Base-by-base conservation (phyloP, 352 stramenopile species). In the Phytophthora aleatoria region DNA sequence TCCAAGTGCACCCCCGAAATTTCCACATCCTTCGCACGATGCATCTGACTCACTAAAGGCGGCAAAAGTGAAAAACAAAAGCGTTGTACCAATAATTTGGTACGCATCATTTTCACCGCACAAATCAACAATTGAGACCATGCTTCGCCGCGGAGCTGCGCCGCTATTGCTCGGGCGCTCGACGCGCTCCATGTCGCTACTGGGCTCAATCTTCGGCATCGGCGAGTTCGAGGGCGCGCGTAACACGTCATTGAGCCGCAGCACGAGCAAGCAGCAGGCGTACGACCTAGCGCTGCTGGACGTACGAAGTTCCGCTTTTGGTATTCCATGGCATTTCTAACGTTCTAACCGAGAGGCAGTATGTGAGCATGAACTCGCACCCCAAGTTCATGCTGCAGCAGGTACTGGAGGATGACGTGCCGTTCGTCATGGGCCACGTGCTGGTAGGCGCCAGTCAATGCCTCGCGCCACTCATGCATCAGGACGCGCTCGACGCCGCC, bases 371-470 rank as follows among this genome's bases (percentile, higher is more conserved):
- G 85, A 94, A 92, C 41, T 74, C 79, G 53, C 77, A 91, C 59
- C 85, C 85, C 13, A 90, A 91, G 65, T 79, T 85, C 57, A 81
- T 89, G 71, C 63, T 93, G 50, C 77, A 87, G 26, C 76, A 90
- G 69, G 74, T 91, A 28, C 52, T 95, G 36, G 70, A 71, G 7
- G 74, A 88, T 26, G 77, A 91, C 42, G 62, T 47, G n/a, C 41
- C 72, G 15, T 94, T 93, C 54, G 65, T 95, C 28, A 95, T 95
- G 85, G 87, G 85, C 43, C 85, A 93, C 45, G 82, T 94, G 50
- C 85, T 95, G 12, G 84, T 95, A 3, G 85, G 77, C 20, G 71
- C 83, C 10, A 95, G 85, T 38, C 77, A 94, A 55, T 89, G 73
- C 44, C 71, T 95, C 24, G 56, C 71, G 16, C 85, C 87, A 2